phyloP scores from a whole-genome alignment of 78 protist species.

The Dictyostelium brefeldianum region DNA sequence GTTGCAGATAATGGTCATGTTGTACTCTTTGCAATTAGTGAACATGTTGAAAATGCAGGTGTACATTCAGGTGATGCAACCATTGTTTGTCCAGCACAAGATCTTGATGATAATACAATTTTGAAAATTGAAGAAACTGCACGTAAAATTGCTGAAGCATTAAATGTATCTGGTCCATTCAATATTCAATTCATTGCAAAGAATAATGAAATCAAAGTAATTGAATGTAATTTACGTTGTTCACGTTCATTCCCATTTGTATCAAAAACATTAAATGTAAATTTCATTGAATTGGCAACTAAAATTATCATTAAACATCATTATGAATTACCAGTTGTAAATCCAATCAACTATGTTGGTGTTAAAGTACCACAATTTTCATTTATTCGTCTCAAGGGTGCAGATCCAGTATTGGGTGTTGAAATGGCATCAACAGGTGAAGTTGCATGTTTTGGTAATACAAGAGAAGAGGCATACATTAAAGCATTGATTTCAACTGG shows the following conservation, averaged over 20 bases:
- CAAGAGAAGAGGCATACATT: conserved; percentile 94
- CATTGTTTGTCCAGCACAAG: conserved; percentile 96
- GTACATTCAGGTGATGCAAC: conserved; percentile 99
- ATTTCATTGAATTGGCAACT: conserved; percentile 92
- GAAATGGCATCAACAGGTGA: conserved; percentile 99
- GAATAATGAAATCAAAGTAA: conserved; percentile 95
- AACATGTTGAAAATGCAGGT: conserved; percentile 99
- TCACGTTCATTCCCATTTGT: conserved; percentile 98
- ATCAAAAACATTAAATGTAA: conserved; percentile 90
- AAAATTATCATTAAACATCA: conserved; percentile 73
- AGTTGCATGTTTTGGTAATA: conserved; percentile 96
- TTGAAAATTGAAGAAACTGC: conserved; percentile 78
- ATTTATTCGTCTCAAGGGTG: conserved; percentile 95
- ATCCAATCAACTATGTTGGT: conserved; percentile 69
- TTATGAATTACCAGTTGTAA: conserved; percentile 58
- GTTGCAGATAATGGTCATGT: conserved; percentile 94
- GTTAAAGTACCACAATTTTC: conserved; percentile 98
- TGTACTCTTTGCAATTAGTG: conserved; percentile 94
- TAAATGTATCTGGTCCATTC: conserved; percentile 96
- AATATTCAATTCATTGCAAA: conserved; percentile 97
- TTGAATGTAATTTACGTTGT: conserved; percentile 97
- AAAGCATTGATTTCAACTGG: conserved; percentile 94
- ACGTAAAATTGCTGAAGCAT: conserved; percentile 86
- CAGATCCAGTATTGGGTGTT: conserved; percentile 98
- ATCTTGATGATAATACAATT: conserved; percentile 88